Conservation (phyloP, 768 basidiomycete genomes). For the Tulasnella sp. region DNA sequence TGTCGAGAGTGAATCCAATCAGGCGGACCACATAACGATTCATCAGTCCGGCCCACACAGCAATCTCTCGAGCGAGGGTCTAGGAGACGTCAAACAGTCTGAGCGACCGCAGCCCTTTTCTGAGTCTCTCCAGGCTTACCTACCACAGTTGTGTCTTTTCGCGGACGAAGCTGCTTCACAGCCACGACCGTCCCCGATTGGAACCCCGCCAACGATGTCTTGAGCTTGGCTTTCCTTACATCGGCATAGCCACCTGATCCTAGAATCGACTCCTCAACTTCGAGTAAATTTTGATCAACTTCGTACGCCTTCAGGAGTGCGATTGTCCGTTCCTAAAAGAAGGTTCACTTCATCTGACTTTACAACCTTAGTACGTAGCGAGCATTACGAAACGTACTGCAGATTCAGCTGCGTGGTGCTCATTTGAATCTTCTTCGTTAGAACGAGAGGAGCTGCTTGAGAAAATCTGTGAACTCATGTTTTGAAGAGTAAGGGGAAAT, state of each 20-base stretch:
- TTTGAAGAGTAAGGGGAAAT: neutral
- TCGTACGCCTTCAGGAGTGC: neutral
- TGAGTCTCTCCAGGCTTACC: neutral
- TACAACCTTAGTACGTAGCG: neutral
- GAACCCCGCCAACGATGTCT: neutral
- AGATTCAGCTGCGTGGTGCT: neutral
- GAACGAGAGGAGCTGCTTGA: neutral
- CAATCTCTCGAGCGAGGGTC: neutral
- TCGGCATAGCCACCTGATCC: neutral
- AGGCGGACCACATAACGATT: neutral
- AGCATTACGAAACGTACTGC: neutral
- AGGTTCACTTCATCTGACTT: neutral
- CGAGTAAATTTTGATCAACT: neutral
- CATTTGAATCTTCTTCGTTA: neutral
- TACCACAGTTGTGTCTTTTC: neutral
- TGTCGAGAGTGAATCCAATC: neutral
- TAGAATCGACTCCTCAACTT: neutral
- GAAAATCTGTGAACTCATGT: neutral
- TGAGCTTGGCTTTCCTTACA: neutral
- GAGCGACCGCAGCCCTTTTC: neutral
- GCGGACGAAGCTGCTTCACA: slow-evolving; percentile 2
- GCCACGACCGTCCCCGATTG: neutral
- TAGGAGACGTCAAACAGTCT: neutral
- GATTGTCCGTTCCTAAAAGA: neutral
- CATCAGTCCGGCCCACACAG: neutral